Evolutionary conservation across 177 flowering plant species (phyloP).

Genomic region (Vitis hybrid): DNA sequence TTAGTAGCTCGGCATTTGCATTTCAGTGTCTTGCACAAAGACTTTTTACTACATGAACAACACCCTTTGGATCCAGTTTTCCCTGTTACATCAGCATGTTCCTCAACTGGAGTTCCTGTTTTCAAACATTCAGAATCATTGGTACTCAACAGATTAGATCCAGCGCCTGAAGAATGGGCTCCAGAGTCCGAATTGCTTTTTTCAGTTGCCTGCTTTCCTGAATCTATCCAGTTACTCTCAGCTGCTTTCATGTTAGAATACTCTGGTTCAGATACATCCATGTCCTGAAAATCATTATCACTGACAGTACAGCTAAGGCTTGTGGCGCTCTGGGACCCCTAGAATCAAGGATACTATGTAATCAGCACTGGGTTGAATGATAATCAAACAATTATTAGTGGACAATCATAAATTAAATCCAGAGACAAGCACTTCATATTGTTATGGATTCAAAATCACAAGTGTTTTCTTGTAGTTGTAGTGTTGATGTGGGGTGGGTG

Average conservation of each 20-base stretch:
- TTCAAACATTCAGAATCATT: conserved; percentile 15
- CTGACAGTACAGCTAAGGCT: conserved; percentile 22
- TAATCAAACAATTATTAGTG: not conserved
- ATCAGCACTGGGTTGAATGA: not conserved
- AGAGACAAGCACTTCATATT: too few relatives aligned
- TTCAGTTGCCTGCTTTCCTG: conserved; percentile 23
- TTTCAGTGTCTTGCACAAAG: conserved; percentile 74
- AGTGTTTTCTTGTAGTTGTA: too few relatives aligned
- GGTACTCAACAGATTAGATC: conserved; percentile 3
- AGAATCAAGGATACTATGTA: not conserved
- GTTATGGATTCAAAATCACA: too few relatives aligned
- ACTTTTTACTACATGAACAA: conserved; percentile 65
- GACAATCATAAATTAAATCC: too few relatives aligned
- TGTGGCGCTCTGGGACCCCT: conserved; percentile 46
- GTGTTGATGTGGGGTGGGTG: too few relatives aligned
- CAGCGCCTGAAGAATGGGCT: conserved; percentile 6
- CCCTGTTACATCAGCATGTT: not conserved
- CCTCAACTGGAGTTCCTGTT: conserved; percentile 24
- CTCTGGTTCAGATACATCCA: conserved; percentile 64
- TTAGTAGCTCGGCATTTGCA: conserved; percentile 67
- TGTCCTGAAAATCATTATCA: conserved; percentile 35
- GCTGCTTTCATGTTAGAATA: conserved; percentile 19
- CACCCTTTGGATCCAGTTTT: conserved; percentile 31
- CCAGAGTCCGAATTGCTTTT: conserved; percentile 37
- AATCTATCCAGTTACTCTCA: conserved; percentile 51